These are phyloP conservation scores for Camelina hispida DNA, from an alignment of 345 rosid genomes.

Conservation along the genomic window DNA sequence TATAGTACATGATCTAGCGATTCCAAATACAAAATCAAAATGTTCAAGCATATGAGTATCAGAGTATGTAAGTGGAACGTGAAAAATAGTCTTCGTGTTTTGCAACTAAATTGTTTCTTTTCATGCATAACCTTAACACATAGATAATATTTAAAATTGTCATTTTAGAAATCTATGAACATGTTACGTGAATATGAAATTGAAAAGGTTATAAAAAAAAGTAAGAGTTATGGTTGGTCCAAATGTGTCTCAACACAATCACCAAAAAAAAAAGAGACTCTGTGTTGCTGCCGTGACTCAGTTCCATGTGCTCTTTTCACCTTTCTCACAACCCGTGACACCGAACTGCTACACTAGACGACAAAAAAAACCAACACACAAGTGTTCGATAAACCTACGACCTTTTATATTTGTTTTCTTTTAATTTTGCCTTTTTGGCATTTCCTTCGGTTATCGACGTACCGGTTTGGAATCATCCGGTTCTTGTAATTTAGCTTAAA, in stretches of 20 bases:
- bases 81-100: no score
- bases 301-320: slow-evolving; percentile 42
- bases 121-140: background rate
- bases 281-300: slow-evolving; percentile 45
- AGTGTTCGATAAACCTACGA: slow-evolving; percentile 33
- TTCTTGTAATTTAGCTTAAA: slow-evolving; percentile 31
- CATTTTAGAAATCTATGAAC: background rate
- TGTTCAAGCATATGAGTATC: no score
- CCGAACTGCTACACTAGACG: slow-evolving; percentile 21
- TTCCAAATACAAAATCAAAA: no score
- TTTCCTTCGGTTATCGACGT: slow-evolving; percentile 24
- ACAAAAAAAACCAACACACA: slow-evolving; percentile 29
- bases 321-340: slow-evolving; percentile 42
- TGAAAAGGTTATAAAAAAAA: background rate
- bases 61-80: no score
- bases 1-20: no score
- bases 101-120: no score
- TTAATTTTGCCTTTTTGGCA: background rate
- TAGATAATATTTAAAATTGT: background rate
- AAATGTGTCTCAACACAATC: slow-evolving; percentile 35
- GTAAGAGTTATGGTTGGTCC: slow-evolving; percentile 29
- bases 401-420: background rate
- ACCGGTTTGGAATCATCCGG: slow-evolving; percentile 36
- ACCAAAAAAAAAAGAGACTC: slow-evolving; percentile 37
- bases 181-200: slow-evolving; percentile 5